Evolutionary conservation across 1,139 yeast species (phyloP).

Genomic region (Kurtzmaniella quercitrusa): DNA sequence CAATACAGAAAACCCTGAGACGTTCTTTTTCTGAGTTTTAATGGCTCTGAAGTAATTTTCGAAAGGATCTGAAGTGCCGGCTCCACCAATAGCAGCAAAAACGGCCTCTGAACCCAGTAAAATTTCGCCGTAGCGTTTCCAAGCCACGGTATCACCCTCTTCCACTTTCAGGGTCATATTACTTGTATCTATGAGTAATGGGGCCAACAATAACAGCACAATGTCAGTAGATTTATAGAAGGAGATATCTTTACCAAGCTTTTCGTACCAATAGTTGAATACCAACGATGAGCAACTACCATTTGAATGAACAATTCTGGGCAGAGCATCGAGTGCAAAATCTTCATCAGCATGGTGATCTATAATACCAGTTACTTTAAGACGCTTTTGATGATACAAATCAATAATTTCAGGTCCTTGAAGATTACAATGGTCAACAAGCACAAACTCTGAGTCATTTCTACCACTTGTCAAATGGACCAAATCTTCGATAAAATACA

Average conservation of each 20-base stretch:
- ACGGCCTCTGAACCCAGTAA: constrained; percentile 7
- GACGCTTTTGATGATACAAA: constrained; percentile 17
- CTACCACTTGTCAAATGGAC: constrained; percentile 15
- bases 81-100: not conserved
- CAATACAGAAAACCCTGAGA: constrained; percentile 51
- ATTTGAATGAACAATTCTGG: constrained; percentile 55
- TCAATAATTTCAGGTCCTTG: constrained; percentile 44
- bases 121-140: constrained; percentile 27
- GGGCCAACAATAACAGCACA: constrained; percentile 53
- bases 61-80: constrained; percentile 6
- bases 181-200: constrained; percentile 70
- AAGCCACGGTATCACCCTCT: constrained; percentile 47
- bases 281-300: constrained; percentile 84
- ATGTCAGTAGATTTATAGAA: constrained; percentile 28
- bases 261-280: constrained; percentile 52
- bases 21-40: constrained; percentile 56
- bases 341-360: constrained; percentile 87
- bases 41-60: constrained; percentile 34
- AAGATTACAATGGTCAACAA: constrained; percentile 81
- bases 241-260: constrained; percentile 17
- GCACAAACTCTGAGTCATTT: constrained; percentile 35
- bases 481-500: constrained; percentile 68
- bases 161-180: constrained; percentile 60
- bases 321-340: constrained; percentile 41
- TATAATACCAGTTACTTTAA: constrained; percentile 55